Evolutionary conservation across 805 yeast species (phyloP), one percentile per base, ranked within the genome.

Genomic region (Candida adriatica): DNA sequence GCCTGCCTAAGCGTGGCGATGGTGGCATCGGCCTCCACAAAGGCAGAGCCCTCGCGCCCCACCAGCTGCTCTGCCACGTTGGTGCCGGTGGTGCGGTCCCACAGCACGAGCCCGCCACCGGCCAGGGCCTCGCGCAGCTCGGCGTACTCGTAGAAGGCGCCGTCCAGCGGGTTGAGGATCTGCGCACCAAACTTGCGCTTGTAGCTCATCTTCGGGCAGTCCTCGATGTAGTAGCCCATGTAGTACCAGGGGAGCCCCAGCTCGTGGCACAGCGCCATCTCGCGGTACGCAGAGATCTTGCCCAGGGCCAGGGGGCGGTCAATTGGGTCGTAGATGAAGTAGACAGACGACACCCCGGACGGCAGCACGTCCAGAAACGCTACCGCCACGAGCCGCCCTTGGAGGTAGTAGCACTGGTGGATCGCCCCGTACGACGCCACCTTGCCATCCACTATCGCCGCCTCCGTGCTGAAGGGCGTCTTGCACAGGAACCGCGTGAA

Each of bases 261-360:
- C 25, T 68, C 53, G 17, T 64, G 42, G 5, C 76, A 60, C 52
- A 83, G 49, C 2, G 71, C 63, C 23, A 84, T 58, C 48, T 87
- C 96, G 24, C 82, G 57, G 17, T 86, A 47, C 0, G 84, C 90
- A 38, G 87, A 76, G 2, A 87, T 51, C 16, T 84, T 84, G 0
- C 96, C 96, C 18, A 87, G 53, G 0, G 84, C 79, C 43, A 77
- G 58, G 31, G 72, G 65, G 5, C 78, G 75, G 49, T 66, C 79
- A 33, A 76, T 88, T 0, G 94, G 92, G 49, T 86, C 88, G 83
- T 92, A 85, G 9, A 87, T 74, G 51, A 88, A 82, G 52, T 88
- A 87, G 2, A 88, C 88, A 0, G 94, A 77, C 0, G 95, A 85
- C 0, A 88, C 53, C 0, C 84, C 80, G 16, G 72, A 55, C 0